Conservation (phyloP, 140 eudicot genomes). For the Cichorium intybus region DNA sequence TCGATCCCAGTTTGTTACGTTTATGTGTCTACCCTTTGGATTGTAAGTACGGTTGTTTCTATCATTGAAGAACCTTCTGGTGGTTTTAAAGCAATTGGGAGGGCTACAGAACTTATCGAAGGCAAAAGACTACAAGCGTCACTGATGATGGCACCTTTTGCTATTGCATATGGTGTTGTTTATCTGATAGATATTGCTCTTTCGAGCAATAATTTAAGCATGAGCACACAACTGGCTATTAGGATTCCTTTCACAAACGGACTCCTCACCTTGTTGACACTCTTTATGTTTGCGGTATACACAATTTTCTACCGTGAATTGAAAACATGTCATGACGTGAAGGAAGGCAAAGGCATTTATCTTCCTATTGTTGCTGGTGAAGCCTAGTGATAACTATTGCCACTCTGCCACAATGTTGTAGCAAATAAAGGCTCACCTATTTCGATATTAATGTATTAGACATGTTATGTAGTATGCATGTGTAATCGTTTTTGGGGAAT, state of each 20-base stretch:
- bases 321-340: constrained; percentile 24
- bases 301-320: constrained; percentile 37
- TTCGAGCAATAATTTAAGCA: constrained; percentile 4
- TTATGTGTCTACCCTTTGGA: constrained; percentile 29
- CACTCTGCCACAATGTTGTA: background rate
- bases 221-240: constrained; percentile 1
- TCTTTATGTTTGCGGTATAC: constrained; percentile 35
- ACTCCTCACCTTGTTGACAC: constrained; percentile 6
- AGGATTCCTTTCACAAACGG: constrained; percentile 25
- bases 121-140: constrained; percentile 31
- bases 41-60: constrained; percentile 42
- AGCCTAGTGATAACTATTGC: background rate
- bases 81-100: constrained; percentile 37
- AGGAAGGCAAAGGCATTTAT: constrained; percentile 13
- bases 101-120: constrained; percentile 39
- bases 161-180: constrained; percentile 1
- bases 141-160: constrained; percentile 26
- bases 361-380: constrained; percentile 26
- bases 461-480: background rate
- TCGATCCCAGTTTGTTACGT: constrained; percentile 32
- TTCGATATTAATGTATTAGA: background rate
- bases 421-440: background rate
- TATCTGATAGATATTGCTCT: background rate
- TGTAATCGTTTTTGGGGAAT: background rate
- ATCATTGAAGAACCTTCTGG: constrained; percentile 33